These are phyloP conservation scores for Fraxinus xanthoxyloides DNA, from an alignment of 305 asterid species.

Conservation along the genomic window DNA sequence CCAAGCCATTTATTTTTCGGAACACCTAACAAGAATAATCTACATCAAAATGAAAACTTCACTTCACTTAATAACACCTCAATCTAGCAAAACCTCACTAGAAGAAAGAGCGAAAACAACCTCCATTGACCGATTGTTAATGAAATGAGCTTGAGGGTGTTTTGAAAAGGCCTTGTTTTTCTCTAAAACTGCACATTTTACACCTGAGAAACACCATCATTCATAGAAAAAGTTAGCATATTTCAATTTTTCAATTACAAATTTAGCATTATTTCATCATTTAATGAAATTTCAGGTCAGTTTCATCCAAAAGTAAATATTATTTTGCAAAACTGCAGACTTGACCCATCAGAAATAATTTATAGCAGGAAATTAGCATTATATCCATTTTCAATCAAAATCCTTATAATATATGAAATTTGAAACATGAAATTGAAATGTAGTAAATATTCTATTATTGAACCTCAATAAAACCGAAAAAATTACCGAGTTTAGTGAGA, in stretches of 20 bases:
- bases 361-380: background rate
- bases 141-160: slow-evolving; percentile 97
- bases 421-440: background rate
- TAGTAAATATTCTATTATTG: background rate
- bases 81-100: background rate
- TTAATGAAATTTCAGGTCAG: background rate
- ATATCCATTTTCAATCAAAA: slow-evolving; percentile 10
- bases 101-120: slow-evolving; percentile 36
- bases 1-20: slow-evolving; percentile 73
- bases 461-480: background rate
- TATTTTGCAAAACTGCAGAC: slow-evolving; percentile 49
- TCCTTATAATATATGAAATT: background rate
- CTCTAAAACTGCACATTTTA: slow-evolving; percentile 79
- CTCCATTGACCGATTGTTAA: slow-evolving; percentile 94
- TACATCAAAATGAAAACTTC: slow-evolving; percentile 34
- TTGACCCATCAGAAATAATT: slow-evolving; percentile 47
- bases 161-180: slow-evolving; percentile 57
- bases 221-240: background rate
- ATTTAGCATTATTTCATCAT: background rate
- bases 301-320: background rate
- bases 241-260: background rate
- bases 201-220: slow-evolving; percentile 42
- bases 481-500: slow-evolving; percentile 74
- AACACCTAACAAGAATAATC: slow-evolving; percentile 62
- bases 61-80: slow-evolving; percentile 14